These are phyloP conservation scores for Aspergillus felis DNA, from an alignment of 2,329 filamentous ascomycete genomes.

Conservation along the genomic window DNA sequence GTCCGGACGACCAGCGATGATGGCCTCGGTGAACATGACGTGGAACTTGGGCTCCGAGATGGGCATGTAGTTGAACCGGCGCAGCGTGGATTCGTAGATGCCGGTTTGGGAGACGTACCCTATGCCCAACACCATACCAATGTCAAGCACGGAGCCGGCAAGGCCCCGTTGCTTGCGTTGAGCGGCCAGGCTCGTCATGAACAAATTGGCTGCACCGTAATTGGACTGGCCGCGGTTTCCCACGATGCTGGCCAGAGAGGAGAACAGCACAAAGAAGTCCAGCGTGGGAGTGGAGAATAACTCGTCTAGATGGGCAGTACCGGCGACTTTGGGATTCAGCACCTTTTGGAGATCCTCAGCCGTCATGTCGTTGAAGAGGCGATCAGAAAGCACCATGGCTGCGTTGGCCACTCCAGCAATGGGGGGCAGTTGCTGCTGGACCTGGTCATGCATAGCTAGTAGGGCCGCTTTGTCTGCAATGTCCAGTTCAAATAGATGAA, in stretches of 20 bases:
- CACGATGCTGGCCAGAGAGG: background rate
- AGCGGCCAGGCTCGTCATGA: background rate
- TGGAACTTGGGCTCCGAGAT: conserved; percentile 5
- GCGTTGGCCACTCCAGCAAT: conserved; percentile 9
- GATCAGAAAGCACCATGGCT: conserved; percentile 13
- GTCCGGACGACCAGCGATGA: conserved; percentile 2
- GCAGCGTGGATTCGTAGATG: background rate
- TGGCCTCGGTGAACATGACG: conserved; percentile 6
- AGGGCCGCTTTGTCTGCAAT: background rate
- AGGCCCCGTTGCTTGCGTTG: conserved; percentile 1
- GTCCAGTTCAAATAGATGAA: conserved; percentile 3
- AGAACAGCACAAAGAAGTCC: conserved; percentile 13
- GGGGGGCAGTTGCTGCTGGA: conserved; percentile 2
- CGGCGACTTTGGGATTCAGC: conserved; percentile 4
- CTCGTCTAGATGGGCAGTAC: conserved; percentile 4
- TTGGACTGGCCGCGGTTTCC: conserved; percentile 8
- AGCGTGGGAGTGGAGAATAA: background rate
- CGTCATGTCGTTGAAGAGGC: conserved; percentile 3
- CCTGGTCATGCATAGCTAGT: background rate
- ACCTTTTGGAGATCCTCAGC: background rate
- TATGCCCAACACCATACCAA: conserved; percentile 2
- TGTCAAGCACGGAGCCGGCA: conserved; percentile 1
- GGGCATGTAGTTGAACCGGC: background rate
- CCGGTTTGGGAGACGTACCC: conserved; percentile 1
- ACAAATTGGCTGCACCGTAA: conserved; percentile 7